These are phyloP conservation scores for Amanita rimosa DNA, from an alignment of 768 basidiomycete genomes.

Conservation along the genomic window DNA sequence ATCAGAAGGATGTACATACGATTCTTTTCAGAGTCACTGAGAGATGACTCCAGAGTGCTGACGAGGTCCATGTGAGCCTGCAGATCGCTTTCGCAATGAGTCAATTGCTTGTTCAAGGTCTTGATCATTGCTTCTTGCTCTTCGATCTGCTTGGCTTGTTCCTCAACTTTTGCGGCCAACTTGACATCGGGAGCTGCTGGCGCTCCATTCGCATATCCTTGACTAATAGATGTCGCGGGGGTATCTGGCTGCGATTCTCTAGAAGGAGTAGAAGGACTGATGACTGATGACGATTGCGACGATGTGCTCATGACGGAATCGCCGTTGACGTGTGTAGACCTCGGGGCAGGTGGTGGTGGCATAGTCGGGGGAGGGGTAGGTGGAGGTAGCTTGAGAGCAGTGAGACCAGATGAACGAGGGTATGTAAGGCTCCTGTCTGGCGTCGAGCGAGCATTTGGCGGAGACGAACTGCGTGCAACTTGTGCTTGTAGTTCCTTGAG, in stretches of 20 bases:
- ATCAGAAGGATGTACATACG: conserved; percentile 38
- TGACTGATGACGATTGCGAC: conserved; percentile 43
- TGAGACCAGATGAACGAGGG: conserved; percentile 47
- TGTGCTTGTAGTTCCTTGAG: conserved; percentile 76
- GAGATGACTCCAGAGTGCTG: conserved; percentile 69
- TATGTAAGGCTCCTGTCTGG: conserved; percentile 44
- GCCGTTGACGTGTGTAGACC: conserved; percentile 27
- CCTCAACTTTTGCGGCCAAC: conserved; percentile 46
- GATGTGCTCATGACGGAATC: conserved; percentile 49
- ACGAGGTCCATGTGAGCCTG: conserved; percentile 90
- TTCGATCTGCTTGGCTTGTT: conserved; percentile 63
- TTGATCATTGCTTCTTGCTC: conserved; percentile 90
- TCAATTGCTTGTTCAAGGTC: conserved; percentile 85
- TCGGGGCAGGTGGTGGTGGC: conserved; percentile 76
- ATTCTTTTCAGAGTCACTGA: conserved; percentile 90
- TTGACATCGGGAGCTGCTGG: conserved; percentile 41
- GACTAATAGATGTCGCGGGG: conserved; percentile 48
- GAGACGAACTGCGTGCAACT: conserved; percentile 44
- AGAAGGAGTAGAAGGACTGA: conserved; percentile 45
- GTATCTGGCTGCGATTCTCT: conserved; percentile 65
- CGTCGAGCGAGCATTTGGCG: conserved; percentile 37
- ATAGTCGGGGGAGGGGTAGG: conserved; percentile 81
- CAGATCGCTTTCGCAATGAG: conserved; percentile 87
- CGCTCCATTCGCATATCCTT: conserved; percentile 27
- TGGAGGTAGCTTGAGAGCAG: conserved; percentile 71